Base-by-base conservation (phyloP, 2,329 filamentous ascomycete species). In the Ophiostoma perfectum region DNA sequence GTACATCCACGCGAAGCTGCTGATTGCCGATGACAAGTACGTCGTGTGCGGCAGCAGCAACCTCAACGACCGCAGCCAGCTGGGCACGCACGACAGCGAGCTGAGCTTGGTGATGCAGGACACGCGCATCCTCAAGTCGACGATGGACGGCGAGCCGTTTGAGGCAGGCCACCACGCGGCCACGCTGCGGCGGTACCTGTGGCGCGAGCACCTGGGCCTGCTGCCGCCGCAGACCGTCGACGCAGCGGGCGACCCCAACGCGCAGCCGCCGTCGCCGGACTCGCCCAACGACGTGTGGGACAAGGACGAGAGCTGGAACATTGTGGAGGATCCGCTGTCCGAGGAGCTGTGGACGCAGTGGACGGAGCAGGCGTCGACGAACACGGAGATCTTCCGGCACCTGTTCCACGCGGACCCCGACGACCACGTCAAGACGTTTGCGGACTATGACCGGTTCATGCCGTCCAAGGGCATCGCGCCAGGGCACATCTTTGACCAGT, bases 31-130 rank as follows among this genome's bases (percentile, higher is more conserved):
- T 75, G 94, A 98, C 77, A 87, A 88, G 67, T 84, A 92, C 64
- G 92, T 91, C 1, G 87, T 97, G 67, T 95, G 92, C 75, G 92
- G 92, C 18, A 93, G 89, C 39, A 92, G 91, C 72, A 98, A 97
- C 78, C 83, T 97, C 74, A 98, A 97, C 77, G 94, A 98, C 76
- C 89, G 94, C 67, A 87, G 91, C 66, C 93, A 97, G 78, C 80
- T 95, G 5, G 94, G 94, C 14, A 86, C 89, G 73, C 94, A 97
- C 77, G 94, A 98, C 78, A 95, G 90, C 65, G 94, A 98, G 77
- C 84, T 98, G 52, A 90, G 91, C 52, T 90, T 97, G 67, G 88
- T 98, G 63, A 91, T 97, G 84, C 90, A 96, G 74, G 94, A 98
- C 76, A 90, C 86, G 0, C 88, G 88, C 8, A 83, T 80, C 5